A percentile compares a stretch with the other conserved stretches of the same genome.
phyloP scores from a whole-genome alignment of 192 early-diverging fungal species.

The Backusella tarrabulga region DNA sequence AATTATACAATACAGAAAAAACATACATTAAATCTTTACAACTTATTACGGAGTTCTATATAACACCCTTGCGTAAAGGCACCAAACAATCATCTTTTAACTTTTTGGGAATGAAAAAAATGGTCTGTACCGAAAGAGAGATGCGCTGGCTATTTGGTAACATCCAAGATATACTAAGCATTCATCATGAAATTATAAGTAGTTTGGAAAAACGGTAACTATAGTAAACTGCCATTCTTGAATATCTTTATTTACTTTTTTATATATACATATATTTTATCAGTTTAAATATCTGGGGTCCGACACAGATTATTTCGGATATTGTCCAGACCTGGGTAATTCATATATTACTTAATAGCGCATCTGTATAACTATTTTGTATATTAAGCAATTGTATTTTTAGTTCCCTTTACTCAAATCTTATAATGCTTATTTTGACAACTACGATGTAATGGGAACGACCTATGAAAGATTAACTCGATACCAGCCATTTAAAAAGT shows the following conservation, averaged over 20 bases:
- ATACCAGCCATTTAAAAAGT: constrained; percentile 34
- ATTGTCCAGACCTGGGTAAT: constrained; percentile 31
- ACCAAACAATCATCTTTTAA: constrained; percentile 23
- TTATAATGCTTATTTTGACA: constrained; percentile 24
- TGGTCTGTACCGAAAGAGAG: constrained; percentile 29
- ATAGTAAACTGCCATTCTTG: neutral
- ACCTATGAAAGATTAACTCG: constrained; percentile 29
- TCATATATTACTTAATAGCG: neutral
- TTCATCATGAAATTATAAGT: constrained; percentile 12
- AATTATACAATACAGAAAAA: constrained; percentile 22
- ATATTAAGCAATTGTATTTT: neutral
- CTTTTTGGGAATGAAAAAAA: constrained; percentile 28
- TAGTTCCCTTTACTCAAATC: constrained; percentile 12
- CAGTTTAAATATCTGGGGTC: constrained; percentile 37
- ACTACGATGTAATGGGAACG: constrained; percentile 22
- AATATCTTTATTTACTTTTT: neutral
- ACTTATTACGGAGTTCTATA: neutral
- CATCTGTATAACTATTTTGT: neutral
- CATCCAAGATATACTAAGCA: constrained; percentile 9
- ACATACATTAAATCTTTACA: constrained; percentile 17
- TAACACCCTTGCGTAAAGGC: constrained; percentile 24
- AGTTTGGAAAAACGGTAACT: constrained; percentile 21
- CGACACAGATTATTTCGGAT: constrained; percentile 39
- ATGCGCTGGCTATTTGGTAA: constrained; percentile 26
- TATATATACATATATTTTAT: neutral